These are phyloP conservation scores for Calonectria honghensis DNA, from an alignment of 2,329 filamentous ascomycete genomes.

Conservation along the genomic window DNA sequence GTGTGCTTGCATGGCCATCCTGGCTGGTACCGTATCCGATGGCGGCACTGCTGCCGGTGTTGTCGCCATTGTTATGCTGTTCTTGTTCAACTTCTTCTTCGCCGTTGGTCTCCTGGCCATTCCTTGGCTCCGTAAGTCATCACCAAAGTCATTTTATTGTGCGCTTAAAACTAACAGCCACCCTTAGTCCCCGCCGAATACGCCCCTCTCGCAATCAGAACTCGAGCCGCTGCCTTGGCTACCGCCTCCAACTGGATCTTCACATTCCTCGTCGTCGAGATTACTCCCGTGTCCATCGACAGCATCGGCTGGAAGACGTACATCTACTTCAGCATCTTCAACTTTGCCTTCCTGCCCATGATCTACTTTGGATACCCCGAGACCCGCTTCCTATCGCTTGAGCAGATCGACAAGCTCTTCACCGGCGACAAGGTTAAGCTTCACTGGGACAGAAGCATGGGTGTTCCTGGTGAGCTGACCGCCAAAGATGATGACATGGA, in stretches of 20 bases:
- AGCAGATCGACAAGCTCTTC: slow-evolving; percentile 68
- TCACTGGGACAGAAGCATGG: slow-evolving; percentile 59
- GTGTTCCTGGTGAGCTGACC: slow-evolving; percentile 54
- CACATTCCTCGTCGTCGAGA: slow-evolving; percentile 62
- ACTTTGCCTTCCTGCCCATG: slow-evolving; percentile 63
- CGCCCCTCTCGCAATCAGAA: slow-evolving; percentile 62
- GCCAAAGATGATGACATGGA: slow-evolving; percentile 45
- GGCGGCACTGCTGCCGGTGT: slow-evolving; percentile 62
- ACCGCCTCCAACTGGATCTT: slow-evolving; percentile 63
- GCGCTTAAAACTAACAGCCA: slow-evolving; percentile 30
- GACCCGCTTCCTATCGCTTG: slow-evolving; percentile 67
- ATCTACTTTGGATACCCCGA: slow-evolving; percentile 71
- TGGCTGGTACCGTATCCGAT: slow-evolving; percentile 65
- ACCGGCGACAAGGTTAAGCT: slow-evolving; percentile 58
- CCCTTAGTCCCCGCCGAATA: slow-evolving; percentile 64
- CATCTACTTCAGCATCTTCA: slow-evolving; percentile 62
- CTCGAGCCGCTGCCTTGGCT: slow-evolving; percentile 61
- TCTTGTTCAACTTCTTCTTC: slow-evolving; percentile 66
- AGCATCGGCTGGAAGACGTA: slow-evolving; percentile 63
- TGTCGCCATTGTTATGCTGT: slow-evolving; percentile 66
- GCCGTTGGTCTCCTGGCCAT: slow-evolving; percentile 64
- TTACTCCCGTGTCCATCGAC: slow-evolving; percentile 61
- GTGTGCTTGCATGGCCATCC: slow-evolving; percentile 66
- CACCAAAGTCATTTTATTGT: neutral
- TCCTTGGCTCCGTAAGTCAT: slow-evolving; percentile 58